Evolutionary conservation across 2,329 filamentous ascomycete genomes (phyloP), one percentile per base, ranked within the genome.

Genomic region (Coleophoma cylindrospora): DNA sequence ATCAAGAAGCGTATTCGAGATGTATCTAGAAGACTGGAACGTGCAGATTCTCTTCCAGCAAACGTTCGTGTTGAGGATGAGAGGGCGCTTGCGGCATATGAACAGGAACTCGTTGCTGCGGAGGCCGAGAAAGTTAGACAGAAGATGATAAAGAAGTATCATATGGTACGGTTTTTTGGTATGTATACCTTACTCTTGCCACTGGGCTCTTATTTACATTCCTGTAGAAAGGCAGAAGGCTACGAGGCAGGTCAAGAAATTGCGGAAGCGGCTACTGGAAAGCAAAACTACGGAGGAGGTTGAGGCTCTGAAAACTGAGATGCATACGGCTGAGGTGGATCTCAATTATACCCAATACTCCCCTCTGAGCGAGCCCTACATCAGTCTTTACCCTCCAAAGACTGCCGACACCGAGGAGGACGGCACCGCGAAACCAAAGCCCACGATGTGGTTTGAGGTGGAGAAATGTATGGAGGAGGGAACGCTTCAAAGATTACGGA

Each of bases 91-190:
- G 77, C 77, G 43, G 77, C 83, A 4, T 84, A 84, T 61, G 76
- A 81, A 66, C 74, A 80, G 55, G 84, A 87, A 61, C 73, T 91
- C 51, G 74, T 69, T 4, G 75, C 79, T 54, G 74, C 78, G 44
- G 72, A 79, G 52, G 74, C 76, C 51, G 81, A 83, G 60, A 84
- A 82, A 69, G 76, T 75, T 63, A 77, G 81, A 57, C 77, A 76
- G 59, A 76, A 81, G 52, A 89, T 91, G 80, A 90, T 91, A 54
- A 75, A 75, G 46, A 87, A 84, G 66, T 94, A 91, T 61, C 88
- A 92, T 66, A 91, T 89, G 80, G 81, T 92, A 46, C 76, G 89
- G 27, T 94, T 94, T 65, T 92, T 92, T 68, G 89, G 88, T 87
- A 73, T 47, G 77, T 61, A 5, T 34, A 32, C 21, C 11, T 12